These are phyloP conservation scores for Aspergillus pseudotamarii DNA, from an alignment of 2,329 filamentous ascomycete genomes.

Conservation along the genomic window DNA sequence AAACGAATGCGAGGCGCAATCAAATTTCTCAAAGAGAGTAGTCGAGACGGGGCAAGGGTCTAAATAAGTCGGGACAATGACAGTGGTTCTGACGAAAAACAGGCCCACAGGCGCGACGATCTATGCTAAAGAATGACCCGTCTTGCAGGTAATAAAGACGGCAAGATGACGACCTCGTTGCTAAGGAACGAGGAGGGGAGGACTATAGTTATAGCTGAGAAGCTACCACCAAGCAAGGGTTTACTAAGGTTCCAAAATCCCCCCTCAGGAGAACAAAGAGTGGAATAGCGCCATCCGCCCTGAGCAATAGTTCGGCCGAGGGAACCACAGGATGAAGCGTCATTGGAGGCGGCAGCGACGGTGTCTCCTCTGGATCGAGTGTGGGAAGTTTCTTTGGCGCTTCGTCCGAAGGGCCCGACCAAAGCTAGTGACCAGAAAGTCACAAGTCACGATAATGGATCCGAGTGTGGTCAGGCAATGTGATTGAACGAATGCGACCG, in stretches of 20 bases:
- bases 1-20: slow-evolving; percentile 5
- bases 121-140: slow-evolving; percentile 10
- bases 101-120: neutral
- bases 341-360: slow-evolving; percentile 14
- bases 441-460: neutral
- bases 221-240: slow-evolving; percentile 11
- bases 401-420: neutral
- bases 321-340: slow-evolving; percentile 2
- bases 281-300: neutral
- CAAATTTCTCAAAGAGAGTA: neutral
- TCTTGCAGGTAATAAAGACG: slow-evolving; percentile 7
- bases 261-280: slow-evolving; percentile 6
- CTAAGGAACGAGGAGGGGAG: slow-evolving; percentile 6
- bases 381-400: slow-evolving; percentile 2
- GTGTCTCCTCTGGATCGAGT: slow-evolving; percentile 15
- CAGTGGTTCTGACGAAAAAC: neutral
- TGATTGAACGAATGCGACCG: slow-evolving; percentile 22
- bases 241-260: neutral
- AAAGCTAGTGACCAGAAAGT: neutral
- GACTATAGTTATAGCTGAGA: neutral
- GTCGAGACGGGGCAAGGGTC: neutral
- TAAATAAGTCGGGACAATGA: slow-evolving; percentile 8
- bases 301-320: neutral
- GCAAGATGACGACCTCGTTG: slow-evolving; percentile 10
- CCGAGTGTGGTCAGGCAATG: slow-evolving; percentile 20